Base-by-base conservation (phyloP, 2,329 filamentous ascomycete genomes). In the Botrytis fabae region DNA sequence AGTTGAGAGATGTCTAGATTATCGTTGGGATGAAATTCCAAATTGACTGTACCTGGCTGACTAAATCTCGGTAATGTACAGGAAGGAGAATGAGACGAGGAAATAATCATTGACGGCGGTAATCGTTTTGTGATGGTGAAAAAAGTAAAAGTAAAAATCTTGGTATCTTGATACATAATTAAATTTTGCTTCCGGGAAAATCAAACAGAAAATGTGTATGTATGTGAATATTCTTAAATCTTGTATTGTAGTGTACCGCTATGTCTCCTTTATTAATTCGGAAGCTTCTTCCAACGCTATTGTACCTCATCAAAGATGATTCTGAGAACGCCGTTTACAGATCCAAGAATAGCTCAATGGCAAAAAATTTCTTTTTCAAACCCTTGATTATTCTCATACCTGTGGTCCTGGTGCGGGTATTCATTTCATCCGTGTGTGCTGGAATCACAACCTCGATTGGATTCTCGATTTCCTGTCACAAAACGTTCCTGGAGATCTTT, bases 181-280 rank as follows among this genome's bases (percentile, higher is more conserved):
- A 2, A 35, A 14, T 0, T 12, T 9, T 38, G 18, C 2, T n/a
- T 28, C 10, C 1, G 1, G 25, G 25, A 16, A 54, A 10, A 54
- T n/a, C 12, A n/a, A 10, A n/a, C 0, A 16, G n/a, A 25, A 1
- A 2, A 7, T 16, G 0, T n/a, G 4, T 16, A 6, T 5, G 9
- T 25, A 51, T 12, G 5, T 25, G 46, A 25, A 25, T 4, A 51
- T 25, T 51, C 25, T 10, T 1, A 12, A 25, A 4, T 25, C 20
- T 51, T 25, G 5, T 3, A 48, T 22, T 25, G 7, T 7, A 9
- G 20, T 22, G 8, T 9, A 9, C 46, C 46, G 46, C 46, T 48
- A 22, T 9, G 46, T 22, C 20, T 22, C 0, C 46, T 35, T 35
- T 4, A 6, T 35, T 6, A 35, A 35, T 35, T 35, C 6, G 35